Percentiles rank a stretch among this genome's conserved stretches.
Conservation (phyloP, 2,329 filamentous ascomycete genomes). For the Magnaporthiopsis incrustans region DNA sequence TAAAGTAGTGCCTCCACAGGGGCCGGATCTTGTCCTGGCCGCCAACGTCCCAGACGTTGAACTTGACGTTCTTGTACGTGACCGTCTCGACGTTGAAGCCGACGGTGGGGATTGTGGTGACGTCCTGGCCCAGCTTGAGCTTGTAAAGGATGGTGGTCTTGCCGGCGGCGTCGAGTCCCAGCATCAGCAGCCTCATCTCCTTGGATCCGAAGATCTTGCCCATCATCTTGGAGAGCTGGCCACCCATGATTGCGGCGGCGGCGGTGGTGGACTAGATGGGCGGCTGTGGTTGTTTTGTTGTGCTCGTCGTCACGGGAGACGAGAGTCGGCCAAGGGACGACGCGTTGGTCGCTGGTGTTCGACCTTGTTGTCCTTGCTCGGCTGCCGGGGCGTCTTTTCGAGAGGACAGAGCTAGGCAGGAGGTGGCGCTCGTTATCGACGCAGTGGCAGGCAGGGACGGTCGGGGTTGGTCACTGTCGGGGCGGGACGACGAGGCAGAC, state of each 20-base stretch:
- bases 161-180: constrained; percentile 93
- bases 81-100: constrained; percentile 99
- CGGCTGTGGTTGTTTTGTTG: background rate
- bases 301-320: background rate
- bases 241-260: constrained; percentile 63
- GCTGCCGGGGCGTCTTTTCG: too few relatives aligned
- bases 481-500: background rate
- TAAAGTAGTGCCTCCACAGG: constrained; percentile 96
- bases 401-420: too few relatives aligned
- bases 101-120: constrained; percentile 96
- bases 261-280: too few relatives aligned
- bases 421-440: too few relatives aligned
- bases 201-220: constrained; percentile 98
- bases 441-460: too few relatives aligned
- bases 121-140: constrained; percentile 95
- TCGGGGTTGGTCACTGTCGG: background rate
- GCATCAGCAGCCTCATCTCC: constrained; percentile 98
- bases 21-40: constrained; percentile 98
- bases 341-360: background rate
- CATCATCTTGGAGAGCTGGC: constrained; percentile 91
- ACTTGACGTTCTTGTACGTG: constrained; percentile 98
- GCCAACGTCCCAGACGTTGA: constrained; percentile 98
- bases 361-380: background rate
- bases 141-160: constrained; percentile 99
- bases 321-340: background rate